These are phyloP conservation scores for Cyphellophora attinorum DNA, from an alignment of 2,329 filamentous ascomycete genomes.

Conservation along the genomic window DNA sequence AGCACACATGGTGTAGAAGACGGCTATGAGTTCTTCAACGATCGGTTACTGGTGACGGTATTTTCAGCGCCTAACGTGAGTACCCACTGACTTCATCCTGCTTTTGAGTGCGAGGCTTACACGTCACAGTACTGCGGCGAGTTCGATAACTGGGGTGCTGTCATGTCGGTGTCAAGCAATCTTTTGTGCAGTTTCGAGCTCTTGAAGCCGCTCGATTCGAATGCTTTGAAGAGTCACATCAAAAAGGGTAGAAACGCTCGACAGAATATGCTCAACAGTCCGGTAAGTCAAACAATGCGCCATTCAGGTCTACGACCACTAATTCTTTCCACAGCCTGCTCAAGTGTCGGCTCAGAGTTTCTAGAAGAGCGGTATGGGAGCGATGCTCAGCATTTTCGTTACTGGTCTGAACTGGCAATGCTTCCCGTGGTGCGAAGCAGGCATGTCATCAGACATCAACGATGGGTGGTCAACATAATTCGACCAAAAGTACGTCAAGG, in stretches of 20 bases:
- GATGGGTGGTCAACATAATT: too few relatives aligned
- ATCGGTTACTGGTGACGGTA: slow-evolving; percentile 87
- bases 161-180: slow-evolving; percentile 94
- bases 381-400: too few relatives aligned
- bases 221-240: slow-evolving; percentile 93
- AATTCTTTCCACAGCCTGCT: slow-evolving; percentile 25
- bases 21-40: slow-evolving; percentile 97
- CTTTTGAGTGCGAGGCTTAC: neutral
- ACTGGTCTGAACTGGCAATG: too few relatives aligned
- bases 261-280: slow-evolving; percentile 91
- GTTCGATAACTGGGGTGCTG: slow-evolving; percentile 97
- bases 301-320: slow-evolving; percentile 1
- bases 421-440: too few relatives aligned
- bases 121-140: slow-evolving; percentile 78
- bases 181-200: slow-evolving; percentile 95
- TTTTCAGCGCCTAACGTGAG: slow-evolving; percentile 95
- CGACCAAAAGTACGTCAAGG: too few relatives aligned
- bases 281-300: slow-evolving; percentile 51
- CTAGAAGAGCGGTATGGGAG: slow-evolving; percentile 16
- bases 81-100: slow-evolving; percentile 14
- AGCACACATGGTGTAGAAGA: slow-evolving; percentile 98
- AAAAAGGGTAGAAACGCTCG: slow-evolving; percentile 95
- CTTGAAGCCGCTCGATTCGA: slow-evolving; percentile 90
- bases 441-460: too few relatives aligned
- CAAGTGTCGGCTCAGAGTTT: slow-evolving; percentile 35